A percentile compares a stretch with the other conserved stretches of the same genome.
phyloP scores from a whole-genome alignment of 2,329 filamentous ascomycete species.

The Colletotrichum sidae region DNA sequence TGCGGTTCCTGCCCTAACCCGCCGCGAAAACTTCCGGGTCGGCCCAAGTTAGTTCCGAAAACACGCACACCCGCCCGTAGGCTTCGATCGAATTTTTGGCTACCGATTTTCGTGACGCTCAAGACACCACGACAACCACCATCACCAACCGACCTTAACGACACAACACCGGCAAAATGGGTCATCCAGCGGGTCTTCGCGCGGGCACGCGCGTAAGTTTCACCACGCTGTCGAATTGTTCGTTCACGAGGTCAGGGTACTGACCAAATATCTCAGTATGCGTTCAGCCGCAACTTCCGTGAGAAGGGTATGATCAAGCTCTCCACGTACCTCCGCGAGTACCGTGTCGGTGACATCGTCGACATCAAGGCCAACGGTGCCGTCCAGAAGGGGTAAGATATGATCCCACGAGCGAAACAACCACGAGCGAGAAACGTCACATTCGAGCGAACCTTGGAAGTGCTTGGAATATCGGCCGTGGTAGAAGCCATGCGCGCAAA shows the following conservation, averaged over 20 bases:
- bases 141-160: constrained; percentile 38
- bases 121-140: constrained; percentile 25
- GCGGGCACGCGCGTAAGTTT: constrained; percentile 83
- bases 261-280: constrained; percentile 68
- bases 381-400: constrained; percentile 91
- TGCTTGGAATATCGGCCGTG: background rate
- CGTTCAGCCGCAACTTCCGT: constrained; percentile 95
- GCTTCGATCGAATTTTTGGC: constrained; percentile 11
- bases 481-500: background rate
- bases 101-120: constrained; percentile 18
- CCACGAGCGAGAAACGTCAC: background rate
- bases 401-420: constrained; percentile 33
- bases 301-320: constrained; percentile 94
- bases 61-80: background rate
- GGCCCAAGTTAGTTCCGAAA: background rate
- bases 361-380: constrained; percentile 99
- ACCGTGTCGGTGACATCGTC: constrained; percentile 99
- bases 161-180: constrained; percentile 70
- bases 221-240: constrained; percentile 34
- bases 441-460: constrained; percentile 5
- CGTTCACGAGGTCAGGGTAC: constrained; percentile 42
- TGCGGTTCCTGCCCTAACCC: constrained; percentile 1
- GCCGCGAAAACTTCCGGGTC: constrained; percentile 2
- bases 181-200: constrained; percentile 89
- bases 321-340: constrained; percentile 93